Evolutionary conservation across 768 basidiomycete species (phyloP).

Genomic region (Suillus alpinus): DNA sequence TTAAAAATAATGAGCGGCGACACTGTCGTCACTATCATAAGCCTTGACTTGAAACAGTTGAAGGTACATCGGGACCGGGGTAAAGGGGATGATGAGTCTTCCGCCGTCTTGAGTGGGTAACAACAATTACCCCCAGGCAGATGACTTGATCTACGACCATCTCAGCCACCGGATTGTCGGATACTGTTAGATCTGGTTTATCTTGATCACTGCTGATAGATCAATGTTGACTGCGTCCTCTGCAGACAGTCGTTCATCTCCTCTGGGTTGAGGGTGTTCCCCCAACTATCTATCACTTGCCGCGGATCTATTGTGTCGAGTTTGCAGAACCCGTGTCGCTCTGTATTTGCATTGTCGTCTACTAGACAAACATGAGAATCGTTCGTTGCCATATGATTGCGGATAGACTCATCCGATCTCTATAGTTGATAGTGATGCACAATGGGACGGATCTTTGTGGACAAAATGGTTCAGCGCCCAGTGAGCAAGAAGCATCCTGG

Average conservation of each 20-base stretch:
- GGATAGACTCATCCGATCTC: not conserved
- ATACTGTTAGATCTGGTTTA: conserved; percentile 23
- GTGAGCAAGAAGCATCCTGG: not conserved
- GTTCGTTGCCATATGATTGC: not conserved
- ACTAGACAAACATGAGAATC: not conserved
- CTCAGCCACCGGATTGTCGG: conserved; percentile 22
- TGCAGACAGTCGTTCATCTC: not conserved
- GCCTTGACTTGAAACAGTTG: conserved; percentile 18
- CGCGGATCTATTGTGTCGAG: not conserved
- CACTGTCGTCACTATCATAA: conserved; percentile 12
- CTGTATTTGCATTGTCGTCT: not conserved
- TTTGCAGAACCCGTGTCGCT: not conserved
- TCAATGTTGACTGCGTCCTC: not conserved
- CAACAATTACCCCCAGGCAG: not conserved
- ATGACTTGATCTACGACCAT: not conserved
- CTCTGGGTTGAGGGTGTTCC: not conserved
- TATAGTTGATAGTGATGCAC: not conserved
- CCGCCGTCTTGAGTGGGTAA: not conserved
- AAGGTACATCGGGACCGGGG: conserved; percentile 26
- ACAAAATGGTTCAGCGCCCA: not conserved
- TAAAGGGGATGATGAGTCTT: conserved; percentile 15
- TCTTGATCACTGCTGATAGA: not conserved
- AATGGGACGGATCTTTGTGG: not conserved
- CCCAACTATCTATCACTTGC: not conserved
- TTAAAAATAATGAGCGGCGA: conserved; percentile 34